Evolutionary conservation across 164 flowering plant species (phyloP).

Genomic region (Annona cherimola): DNA sequence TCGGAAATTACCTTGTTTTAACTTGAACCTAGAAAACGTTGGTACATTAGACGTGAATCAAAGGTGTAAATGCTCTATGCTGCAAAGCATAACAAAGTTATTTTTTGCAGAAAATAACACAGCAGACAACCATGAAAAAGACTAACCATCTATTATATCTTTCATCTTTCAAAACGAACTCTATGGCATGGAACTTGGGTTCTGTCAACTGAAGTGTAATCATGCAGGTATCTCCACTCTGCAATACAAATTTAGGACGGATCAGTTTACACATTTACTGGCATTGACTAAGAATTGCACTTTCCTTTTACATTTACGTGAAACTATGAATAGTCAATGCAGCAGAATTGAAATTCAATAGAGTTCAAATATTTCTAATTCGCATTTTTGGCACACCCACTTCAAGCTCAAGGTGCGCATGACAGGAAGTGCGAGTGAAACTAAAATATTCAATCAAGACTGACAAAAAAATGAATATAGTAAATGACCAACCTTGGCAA

Average conservation of each 20-base stretch:
- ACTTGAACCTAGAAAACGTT: constrained; percentile 28
- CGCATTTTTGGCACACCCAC: too few relatives aligned
- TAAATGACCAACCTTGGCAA: constrained; percentile 26
- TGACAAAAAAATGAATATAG: not conserved
- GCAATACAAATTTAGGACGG: constrained; percentile 9
- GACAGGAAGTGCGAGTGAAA: too few relatives aligned
- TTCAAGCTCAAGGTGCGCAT: too few relatives aligned
- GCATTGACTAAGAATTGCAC: not conserved
- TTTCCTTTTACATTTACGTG: not conserved
- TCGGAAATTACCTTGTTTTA: constrained; percentile 31
- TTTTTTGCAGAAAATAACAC: not conserved
- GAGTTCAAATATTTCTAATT: too few relatives aligned
- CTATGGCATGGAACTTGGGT: constrained; percentile 33
- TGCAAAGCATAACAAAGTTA: not conserved
- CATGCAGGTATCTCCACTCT: constrained; percentile 26
- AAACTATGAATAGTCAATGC: not conserved
- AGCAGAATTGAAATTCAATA: not conserved
- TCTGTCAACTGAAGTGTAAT: constrained; percentile 31
- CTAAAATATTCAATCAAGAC: too few relatives aligned
- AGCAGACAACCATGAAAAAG: not conserved
- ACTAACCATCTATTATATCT: constrained; percentile 34
- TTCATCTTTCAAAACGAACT: constrained; percentile 40
- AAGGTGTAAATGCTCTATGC: not conserved
- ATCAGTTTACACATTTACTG: not conserved
- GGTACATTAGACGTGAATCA: not conserved